Base-by-base conservation (phyloP, 371 early-diverging fungal species). In the Mucor indicus region DNA sequence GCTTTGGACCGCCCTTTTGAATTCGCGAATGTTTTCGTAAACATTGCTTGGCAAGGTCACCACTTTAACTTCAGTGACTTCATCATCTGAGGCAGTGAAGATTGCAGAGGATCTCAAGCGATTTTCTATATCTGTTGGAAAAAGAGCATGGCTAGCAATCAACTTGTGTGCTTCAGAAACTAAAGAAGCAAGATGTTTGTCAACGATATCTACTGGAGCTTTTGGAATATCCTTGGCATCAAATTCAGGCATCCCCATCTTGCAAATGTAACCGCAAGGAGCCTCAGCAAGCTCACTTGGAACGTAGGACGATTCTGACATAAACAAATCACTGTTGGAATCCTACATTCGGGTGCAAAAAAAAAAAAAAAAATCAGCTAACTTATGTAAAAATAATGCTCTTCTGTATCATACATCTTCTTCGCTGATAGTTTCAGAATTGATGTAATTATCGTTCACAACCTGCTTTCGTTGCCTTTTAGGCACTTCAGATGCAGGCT, bases 221-320 rank as follows among this genome's bases (percentile, higher is more conserved):
- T 17, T 42, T n/a, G 43, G 30, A 42, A 42, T 42, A 17, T 42
- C 29, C 17, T 17, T 29, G 29, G 15, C 29, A 27, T 42, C 29
- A 42, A 42, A 17, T 29, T 42, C 43, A 42, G 25, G 43, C 43
- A 42, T 42, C 16, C 43, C 43, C 43, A 42, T 42, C 16, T 42
- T 42, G 15, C 43, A 42, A n/a, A 27, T 29, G 30, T 42, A 42
- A 17, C 43, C 29, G 16, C 43, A 42, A 17, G 43, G 43, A 42
- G 43, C 43, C 15, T 42, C 43, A 42, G 8, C 27, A 42, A 42
- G 12, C 29, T 42, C 43, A 27, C 15, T 3, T 19, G 16, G 1
- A 19, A 42, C 43, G 16, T 42, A 42, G 1, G 43, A 42, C 8
- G 43, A 42, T 3, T 27, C 43, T 9, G 43, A 42, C 30, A 42